These are phyloP conservation scores for Daldinia caldariorum DNA, from an alignment of 495 filamentous ascomycete species.

Conservation along the genomic window DNA sequence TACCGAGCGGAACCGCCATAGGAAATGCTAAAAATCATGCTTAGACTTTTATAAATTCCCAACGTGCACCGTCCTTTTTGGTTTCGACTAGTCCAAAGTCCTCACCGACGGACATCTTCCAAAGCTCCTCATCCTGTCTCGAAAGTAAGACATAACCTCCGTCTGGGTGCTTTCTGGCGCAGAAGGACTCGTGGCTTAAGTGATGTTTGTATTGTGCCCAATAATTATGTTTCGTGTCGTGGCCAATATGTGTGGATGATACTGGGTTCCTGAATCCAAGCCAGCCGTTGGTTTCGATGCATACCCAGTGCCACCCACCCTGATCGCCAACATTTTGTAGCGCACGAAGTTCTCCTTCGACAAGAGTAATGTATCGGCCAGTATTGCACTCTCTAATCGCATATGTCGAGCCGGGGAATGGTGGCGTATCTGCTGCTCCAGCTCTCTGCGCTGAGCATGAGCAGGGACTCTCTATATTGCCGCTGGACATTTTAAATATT, in stretches of 20 bases:
- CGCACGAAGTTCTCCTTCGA: not conserved
- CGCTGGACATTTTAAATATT: constrained; percentile 1
- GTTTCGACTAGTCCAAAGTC: not conserved
- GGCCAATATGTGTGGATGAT: constrained; percentile 9
- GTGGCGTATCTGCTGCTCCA: not conserved
- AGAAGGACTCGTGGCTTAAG: not conserved
- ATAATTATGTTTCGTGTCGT: not conserved
- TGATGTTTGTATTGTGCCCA: constrained; percentile 13
- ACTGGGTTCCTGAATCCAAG: constrained; percentile 9
- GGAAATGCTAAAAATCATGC: not conserved
- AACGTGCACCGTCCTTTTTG: not conserved
- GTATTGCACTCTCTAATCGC: constrained; percentile 2
- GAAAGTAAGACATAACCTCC: constrained; percentile 8
- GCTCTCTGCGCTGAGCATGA: not conserved
- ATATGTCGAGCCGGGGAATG: not conserved
- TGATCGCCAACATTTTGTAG: constrained; percentile 2
- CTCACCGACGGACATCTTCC: constrained; percentile 5
- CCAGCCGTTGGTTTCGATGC: not conserved
- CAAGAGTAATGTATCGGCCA: constrained; percentile 3
- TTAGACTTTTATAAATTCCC: constrained; percentile 6
- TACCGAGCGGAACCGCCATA: not conserved
- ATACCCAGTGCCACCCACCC: constrained; percentile 19
- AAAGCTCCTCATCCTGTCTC: not conserved
- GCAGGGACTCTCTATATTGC: not conserved
- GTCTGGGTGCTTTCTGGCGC: constrained; percentile 1